Percentiles rank a stretch among this genome's conserved stretches.
Evolutionary conservation across 345 rosid species (phyloP).

Genomic region (Kernera saxatilis): DNA sequence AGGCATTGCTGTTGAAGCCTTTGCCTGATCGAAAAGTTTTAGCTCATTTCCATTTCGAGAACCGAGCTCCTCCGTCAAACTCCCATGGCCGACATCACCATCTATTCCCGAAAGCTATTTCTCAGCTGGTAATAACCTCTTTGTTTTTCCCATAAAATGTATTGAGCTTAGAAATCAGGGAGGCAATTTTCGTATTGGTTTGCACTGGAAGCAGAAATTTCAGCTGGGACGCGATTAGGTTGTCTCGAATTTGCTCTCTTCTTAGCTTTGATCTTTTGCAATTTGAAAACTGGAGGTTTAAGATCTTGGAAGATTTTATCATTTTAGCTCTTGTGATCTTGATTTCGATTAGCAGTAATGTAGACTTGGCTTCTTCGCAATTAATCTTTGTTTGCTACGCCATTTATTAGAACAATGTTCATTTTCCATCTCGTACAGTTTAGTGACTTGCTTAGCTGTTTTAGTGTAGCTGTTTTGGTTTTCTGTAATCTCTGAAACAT

Average conservation of each 20-base stretch:
- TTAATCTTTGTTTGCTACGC: background rate
- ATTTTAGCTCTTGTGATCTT: background rate
- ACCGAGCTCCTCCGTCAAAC: conserved; percentile 50
- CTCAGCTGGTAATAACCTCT: conserved; percentile 63
- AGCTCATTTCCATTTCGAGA: conserved; percentile 80
- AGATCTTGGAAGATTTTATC: background rate
- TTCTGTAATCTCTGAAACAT: background rate
- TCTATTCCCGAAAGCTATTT: conserved; percentile 92
- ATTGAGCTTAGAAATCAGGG: background rate
- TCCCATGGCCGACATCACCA: conserved; percentile 86
- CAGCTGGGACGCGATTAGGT: conserved; percentile 2
- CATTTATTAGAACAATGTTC: background rate
- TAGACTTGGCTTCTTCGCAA: background rate
- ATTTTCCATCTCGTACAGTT: background rate
- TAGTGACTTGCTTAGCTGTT: background rate
- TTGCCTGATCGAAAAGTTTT: conserved; percentile 79
- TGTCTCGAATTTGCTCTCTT: background rate
- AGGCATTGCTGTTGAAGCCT: conserved; percentile 71
- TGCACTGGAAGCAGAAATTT: background rate
- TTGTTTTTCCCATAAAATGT: background rate
- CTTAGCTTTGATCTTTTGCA: background rate
- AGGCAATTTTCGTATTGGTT: background rate
- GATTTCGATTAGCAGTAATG: background rate
- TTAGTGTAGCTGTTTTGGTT: background rate
- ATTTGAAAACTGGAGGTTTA: background rate